A percentile compares a stretch with the other conserved stretches of the same genome.
These are phyloP conservation scores for Halophytophthora polymorphica DNA, from an alignment of 352 stramenopile genomes.

Conservation along the genomic window DNA sequence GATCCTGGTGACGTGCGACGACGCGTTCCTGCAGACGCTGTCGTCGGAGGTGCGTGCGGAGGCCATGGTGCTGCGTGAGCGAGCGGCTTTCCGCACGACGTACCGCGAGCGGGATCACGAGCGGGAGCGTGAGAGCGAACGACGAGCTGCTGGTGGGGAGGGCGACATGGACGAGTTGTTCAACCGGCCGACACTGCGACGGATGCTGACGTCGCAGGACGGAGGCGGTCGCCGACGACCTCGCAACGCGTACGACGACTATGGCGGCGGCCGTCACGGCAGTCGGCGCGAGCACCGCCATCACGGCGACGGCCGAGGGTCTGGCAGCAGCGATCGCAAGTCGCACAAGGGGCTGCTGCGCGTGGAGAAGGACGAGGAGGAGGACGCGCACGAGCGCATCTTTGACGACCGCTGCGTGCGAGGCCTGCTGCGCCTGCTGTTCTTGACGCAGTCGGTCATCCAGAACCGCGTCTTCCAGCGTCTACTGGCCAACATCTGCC, in stretches of 20 bases:
- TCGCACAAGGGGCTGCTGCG: slow-evolving; percentile 56
- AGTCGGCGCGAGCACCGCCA: slow-evolving; percentile 31
- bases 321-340: slow-evolving; percentile 10
- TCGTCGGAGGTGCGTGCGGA: slow-evolving; percentile 93
- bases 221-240: slow-evolving; percentile 36
- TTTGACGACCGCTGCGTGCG: slow-evolving; percentile 66
- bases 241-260: slow-evolving; percentile 38
- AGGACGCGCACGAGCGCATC: slow-evolving; percentile 53
- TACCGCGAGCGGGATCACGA: slow-evolving; percentile 47
- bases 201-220: slow-evolving; percentile 79
- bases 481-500: slow-evolving; percentile 72
- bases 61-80: slow-evolving; percentile 94
- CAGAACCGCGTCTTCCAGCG: slow-evolving; percentile 82
- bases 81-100: slow-evolving; percentile 74
- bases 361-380: slow-evolving; percentile 74
- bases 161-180: slow-evolving; percentile 66
- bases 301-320: background rate
- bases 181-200: slow-evolving; percentile 66
- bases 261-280: slow-evolving; percentile 39
- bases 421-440: slow-evolving; percentile 67
- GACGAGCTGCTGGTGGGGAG: slow-evolving; percentile 31
- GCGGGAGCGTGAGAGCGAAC: slow-evolving; percentile 11
- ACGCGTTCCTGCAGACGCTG: slow-evolving; percentile 93
- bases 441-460: slow-evolving; percentile 78
- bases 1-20: slow-evolving; percentile 95